Evolutionary conservation across 768 basidiomycete species (phyloP), one percentile per base, ranked within the genome.

Genomic region (Chalciporus sphaerocephalus): DNA sequence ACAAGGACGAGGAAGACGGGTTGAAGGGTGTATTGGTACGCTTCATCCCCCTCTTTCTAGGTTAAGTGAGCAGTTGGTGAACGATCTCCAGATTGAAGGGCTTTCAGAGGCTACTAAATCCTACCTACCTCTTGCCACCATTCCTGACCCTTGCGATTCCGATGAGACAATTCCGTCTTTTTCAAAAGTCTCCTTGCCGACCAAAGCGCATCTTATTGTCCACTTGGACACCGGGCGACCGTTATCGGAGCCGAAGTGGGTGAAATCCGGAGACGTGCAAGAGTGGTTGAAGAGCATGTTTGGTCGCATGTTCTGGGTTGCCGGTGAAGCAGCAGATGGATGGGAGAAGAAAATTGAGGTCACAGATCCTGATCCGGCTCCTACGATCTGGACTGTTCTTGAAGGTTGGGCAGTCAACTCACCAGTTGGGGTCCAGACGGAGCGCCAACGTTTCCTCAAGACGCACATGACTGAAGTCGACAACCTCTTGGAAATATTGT

Each of bases 271-370:
- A 23, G 89, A 94, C 60, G 80, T 94, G 18, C 91, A 95, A 56
- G 92, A 93, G 30, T 98, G 94, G 94, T 69, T 91, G 56, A 81
- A 81, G 64, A 88, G 79, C 56, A 89, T 90, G 75, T 87, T 91
- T 64, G 89, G 88, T 3, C 74, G 87, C 28, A 87, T 87, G 83
- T 88, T 89, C 59, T 89, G 86, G 86, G 83, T 85, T 37, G 78
- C 85, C 21, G 86, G 85, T 5, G 85, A 87, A 42, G 86, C 83
- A 11, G 81, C 83, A n/a, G 85, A 86, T 52, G 87, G 88, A 8
- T 99, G 96, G 96, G 87, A 88, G 67, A 92, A 85, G 69, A 95
- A 94, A 67, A 87, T 98, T 44, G 76, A 81, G 30, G 87, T 98
- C 18, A 78, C 80, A 22, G 94, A 98, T 72, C 95, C 96, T 46